Evolutionary conservation across 2,329 filamentous ascomycete genomes (phyloP).

Genomic region (Orbilia quercus): DNA sequence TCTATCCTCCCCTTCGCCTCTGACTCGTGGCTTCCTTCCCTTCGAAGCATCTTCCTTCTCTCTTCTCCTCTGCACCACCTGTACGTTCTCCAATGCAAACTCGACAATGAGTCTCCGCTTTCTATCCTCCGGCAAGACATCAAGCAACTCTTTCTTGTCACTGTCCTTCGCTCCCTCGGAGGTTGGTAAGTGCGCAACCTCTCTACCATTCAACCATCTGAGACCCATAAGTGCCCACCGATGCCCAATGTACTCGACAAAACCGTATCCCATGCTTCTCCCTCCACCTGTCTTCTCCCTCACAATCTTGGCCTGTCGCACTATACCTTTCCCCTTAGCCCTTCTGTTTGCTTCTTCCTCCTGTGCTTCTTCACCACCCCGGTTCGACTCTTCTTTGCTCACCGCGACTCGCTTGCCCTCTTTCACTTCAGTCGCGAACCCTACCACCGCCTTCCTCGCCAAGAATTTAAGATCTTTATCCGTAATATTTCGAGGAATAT

Average conservation of each 20-base stretch:
- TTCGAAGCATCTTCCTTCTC: slow-evolving; percentile 71
- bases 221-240: slow-evolving; percentile 94
- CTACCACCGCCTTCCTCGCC: slow-evolving; percentile 90
- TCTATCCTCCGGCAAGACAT: slow-evolving; percentile 70
- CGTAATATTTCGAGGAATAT: slow-evolving; percentile 83
- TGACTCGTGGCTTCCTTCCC: slow-evolving; percentile 50
- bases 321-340: slow-evolving; percentile 83
- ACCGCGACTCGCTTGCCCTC: slow-evolving; percentile 78
- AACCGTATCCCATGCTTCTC: slow-evolving; percentile 91
- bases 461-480: slow-evolving; percentile 92
- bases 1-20: slow-evolving; percentile 24
- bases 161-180: slow-evolving; percentile 64
- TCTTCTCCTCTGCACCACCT: slow-evolving; percentile 84
- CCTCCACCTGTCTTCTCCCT: slow-evolving; percentile 89
- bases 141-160: slow-evolving; percentile 62
- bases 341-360: slow-evolving; percentile 83
- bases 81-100: slow-evolving; percentile 97
- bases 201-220: slow-evolving; percentile 87
- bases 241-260: slow-evolving; percentile 95
- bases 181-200: slow-evolving; percentile 67
- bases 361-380: slow-evolving; percentile 82
- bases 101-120: slow-evolving; percentile 93
- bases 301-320: slow-evolving; percentile 92
- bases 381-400: slow-evolving; percentile 86
- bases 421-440: slow-evolving; percentile 91